A percentile compares a stretch with the other conserved stretches of the same genome.
phyloP scores from a whole-genome alignment of 495 filamentous ascomycete genomes.

The Bombardia bombarda region DNA sequence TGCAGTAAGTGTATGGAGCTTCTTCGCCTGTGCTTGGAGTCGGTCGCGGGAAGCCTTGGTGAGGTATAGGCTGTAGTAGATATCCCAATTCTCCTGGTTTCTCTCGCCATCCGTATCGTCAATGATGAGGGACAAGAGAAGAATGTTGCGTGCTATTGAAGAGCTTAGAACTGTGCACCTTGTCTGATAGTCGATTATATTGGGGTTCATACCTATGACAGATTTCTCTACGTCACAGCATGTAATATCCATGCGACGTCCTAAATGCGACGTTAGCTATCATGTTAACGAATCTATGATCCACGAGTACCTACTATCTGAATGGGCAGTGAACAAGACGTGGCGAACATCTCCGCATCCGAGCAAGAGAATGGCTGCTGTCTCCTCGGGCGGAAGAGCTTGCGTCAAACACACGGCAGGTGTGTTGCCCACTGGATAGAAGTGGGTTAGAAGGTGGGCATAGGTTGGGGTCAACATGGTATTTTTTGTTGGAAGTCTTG shows the following conservation, averaged over 20 bases:
- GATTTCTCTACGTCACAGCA: constrained; percentile 43
- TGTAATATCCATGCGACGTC: constrained; percentile 26
- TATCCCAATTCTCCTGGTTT: constrained; percentile 36
- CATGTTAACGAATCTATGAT: too few species aligned
- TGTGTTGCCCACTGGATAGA: constrained; percentile 44
- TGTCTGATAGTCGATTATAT: too few species aligned
- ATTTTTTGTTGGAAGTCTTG: too few species aligned
- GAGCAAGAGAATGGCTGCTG: constrained; percentile 42
- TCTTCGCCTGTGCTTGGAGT: constrained; percentile 29
- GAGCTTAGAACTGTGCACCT: too few species aligned
- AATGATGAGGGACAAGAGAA: constrained; percentile 39
- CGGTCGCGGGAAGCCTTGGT: constrained; percentile 25
- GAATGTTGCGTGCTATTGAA: constrained; percentile 43
- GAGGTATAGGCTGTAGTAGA: constrained; percentile 47
- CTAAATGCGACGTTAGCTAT: too few species aligned
- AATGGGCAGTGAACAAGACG: constrained; percentile 40
- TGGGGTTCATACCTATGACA: constrained; percentile 33
- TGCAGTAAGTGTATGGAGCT: constrained; percentile 28
- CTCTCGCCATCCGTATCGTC: constrained; percentile 22
- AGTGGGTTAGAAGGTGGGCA: constrained; percentile 6
- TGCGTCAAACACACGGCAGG: constrained; percentile 42
- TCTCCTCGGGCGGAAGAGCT: constrained; percentile 34
- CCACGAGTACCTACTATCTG: neutral
- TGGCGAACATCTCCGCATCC: constrained; percentile 46
- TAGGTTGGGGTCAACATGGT: neutral